phyloP scores from a whole-genome alignment of 169 alveolate genomes.

The Theileria annulata region DNA sequence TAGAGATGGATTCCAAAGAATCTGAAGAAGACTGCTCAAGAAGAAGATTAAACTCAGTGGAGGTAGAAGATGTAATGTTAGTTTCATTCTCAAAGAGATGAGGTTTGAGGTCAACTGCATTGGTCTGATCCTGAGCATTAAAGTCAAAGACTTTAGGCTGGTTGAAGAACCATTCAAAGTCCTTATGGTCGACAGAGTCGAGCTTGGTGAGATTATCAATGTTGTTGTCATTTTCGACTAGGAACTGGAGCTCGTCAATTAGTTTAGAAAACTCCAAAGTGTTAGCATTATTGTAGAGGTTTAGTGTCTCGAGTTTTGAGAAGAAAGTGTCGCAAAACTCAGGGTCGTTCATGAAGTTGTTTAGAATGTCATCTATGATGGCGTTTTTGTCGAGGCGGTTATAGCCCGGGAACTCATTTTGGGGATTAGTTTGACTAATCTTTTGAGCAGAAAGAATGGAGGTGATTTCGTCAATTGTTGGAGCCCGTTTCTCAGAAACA shows the following conservation, averaged over 20 bases:
- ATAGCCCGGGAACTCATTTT: background rate
- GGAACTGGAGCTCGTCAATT: conserved; percentile 37
- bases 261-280: conserved; percentile 22
- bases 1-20: no score
- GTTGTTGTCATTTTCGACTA: conserved; percentile 26
- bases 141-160: conserved; percentile 15
- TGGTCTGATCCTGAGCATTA: background rate
- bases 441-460: background rate
- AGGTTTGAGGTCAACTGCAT: no score
- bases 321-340: conserved; percentile 17
- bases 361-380: conserved; percentile 18
- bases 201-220: conserved; percentile 10
- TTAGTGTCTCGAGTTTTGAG: conserved; percentile 6
- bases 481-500: background rate
- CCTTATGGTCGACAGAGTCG: conserved; percentile 27
- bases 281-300: conserved; percentile 13
- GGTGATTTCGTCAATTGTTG: background rate
- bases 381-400: conserved; percentile 7
- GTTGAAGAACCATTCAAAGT: conserved; percentile 59
- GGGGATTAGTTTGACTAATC: background rate
- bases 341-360: conserved; percentile 23
- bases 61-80: no score
- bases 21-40: no score
- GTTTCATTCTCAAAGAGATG: no score
- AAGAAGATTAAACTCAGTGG: no score